Evolutionary conservation across 2,329 filamentous ascomycete genomes (phyloP).

Genomic region (Furcasterigmium sp.): DNA sequence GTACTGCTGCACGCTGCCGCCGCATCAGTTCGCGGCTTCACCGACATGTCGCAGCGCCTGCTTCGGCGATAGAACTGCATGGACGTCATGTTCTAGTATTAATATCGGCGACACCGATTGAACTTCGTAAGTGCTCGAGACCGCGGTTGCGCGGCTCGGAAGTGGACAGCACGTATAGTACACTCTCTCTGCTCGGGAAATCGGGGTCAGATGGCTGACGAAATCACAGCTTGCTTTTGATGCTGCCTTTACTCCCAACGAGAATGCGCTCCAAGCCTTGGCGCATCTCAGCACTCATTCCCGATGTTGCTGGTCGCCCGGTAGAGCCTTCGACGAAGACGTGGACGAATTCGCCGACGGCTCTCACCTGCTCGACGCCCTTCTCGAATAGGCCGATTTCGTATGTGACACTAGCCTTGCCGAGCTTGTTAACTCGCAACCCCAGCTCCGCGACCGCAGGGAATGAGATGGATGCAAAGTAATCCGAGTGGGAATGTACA

Average conservation of each 20-base stretch:
- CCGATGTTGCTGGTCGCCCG: conserved; percentile 59
- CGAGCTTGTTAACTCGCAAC: conserved; percentile 76
- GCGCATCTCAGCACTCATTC: conserved; percentile 58
- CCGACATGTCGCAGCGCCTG: too few relatives aligned
- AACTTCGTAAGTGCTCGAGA: too few relatives aligned
- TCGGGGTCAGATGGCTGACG: too few relatives aligned
- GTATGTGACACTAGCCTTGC: conserved; percentile 82
- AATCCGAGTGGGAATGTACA: conserved; percentile 81
- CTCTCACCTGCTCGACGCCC: conserved; percentile 67
- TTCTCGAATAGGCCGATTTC: conserved; percentile 83
- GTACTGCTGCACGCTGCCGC: too few relatives aligned
- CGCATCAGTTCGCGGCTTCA: too few relatives aligned
- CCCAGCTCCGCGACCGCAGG: conserved; percentile 78
- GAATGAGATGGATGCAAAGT: conserved; percentile 75
- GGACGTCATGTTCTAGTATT: too few relatives aligned
- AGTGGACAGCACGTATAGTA: too few relatives aligned
- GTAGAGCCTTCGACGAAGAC: conserved; percentile 78
- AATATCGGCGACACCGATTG: too few relatives aligned
- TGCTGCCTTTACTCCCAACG: not conserved
- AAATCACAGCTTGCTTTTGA: not conserved
- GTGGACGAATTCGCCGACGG: conserved; percentile 81
- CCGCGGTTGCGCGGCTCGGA: too few relatives aligned
- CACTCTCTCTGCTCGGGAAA: too few relatives aligned
- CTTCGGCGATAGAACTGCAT: too few relatives aligned
- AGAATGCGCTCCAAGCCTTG: conserved; percentile 51